These are phyloP conservation scores for Xylariaceae sp. DNA, from an alignment of 2,329 filamentous ascomycete genomes.

Conservation along the genomic window DNA sequence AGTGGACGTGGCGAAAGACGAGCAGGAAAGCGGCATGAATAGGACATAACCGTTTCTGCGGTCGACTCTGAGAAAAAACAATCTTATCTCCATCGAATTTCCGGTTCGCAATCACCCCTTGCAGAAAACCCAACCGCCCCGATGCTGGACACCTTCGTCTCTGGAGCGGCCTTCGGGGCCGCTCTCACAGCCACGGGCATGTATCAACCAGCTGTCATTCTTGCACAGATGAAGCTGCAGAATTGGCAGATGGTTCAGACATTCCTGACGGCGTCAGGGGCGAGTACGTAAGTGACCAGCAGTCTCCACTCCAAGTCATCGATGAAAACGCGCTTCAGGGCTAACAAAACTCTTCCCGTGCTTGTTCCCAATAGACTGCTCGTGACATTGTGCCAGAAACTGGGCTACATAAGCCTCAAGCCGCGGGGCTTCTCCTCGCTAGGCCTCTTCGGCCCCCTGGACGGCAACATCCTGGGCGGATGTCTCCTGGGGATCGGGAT, in stretches of 20 bases:
- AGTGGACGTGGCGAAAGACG: neutral
- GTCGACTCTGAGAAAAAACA: no score
- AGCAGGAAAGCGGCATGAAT: neutral
- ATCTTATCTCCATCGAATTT: no score
- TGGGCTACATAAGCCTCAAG: conserved; percentile 38
- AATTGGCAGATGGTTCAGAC: conserved; percentile 63
- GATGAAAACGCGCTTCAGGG: no score
- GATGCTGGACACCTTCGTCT: conserved; percentile 29
- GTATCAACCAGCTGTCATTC: conserved; percentile 53
- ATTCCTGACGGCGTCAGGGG: conserved; percentile 57
- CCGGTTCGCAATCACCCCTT: no score
- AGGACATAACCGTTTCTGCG: no score
- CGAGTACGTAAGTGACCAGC: conserved; percentile 49
- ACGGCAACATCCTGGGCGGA: conserved; percentile 62
- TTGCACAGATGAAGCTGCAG: conserved; percentile 53
- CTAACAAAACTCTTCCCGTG: no score
- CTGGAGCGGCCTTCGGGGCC: conserved; percentile 57
- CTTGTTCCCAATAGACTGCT: conserved; percentile 17
- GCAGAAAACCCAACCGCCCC: no score
- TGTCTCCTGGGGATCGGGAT: conserved; percentile 59
- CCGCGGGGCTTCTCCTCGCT: conserved; percentile 48
- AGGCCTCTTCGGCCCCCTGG: conserved; percentile 49
- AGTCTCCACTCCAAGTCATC: no score
- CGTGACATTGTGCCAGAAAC: conserved; percentile 40
- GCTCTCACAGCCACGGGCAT: conserved; percentile 57